Evolutionary conservation across 2,329 filamentous ascomycete genomes (phyloP).

Genomic region (Thielaviopsis musarum): DNA sequence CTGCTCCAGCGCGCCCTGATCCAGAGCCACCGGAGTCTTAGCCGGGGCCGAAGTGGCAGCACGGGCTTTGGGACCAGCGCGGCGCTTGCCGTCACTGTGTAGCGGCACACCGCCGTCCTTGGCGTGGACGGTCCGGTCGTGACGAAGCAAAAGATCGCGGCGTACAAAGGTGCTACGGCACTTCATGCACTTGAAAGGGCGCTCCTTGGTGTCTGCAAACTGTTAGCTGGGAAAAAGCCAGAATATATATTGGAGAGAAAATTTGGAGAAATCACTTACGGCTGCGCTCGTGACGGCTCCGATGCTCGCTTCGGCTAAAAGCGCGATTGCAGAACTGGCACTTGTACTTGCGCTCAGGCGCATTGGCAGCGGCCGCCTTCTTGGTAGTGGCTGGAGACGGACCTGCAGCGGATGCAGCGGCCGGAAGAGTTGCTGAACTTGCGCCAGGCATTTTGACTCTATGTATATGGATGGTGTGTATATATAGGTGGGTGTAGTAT

Average conservation of each 20-base stretch:
- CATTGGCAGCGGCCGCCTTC: conserved; percentile 6
- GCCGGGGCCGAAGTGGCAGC: conserved; percentile 42
- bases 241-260: not conserved
- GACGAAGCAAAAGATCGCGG: conserved; percentile 85
- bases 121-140: conserved; percentile 95
- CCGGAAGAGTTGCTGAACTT: conserved; percentile 44
- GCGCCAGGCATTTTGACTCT: conserved; percentile 49
- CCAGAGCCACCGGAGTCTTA: conserved; percentile 65
- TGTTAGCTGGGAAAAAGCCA: not conserved
- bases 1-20: conserved; percentile 76
- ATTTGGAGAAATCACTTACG: conserved; percentile 57
- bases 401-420: conserved; percentile 55
- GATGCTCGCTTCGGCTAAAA: conserved; percentile 93
- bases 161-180: conserved; percentile 97
- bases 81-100: conserved; percentile 85
- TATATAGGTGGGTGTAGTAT: not conserved
- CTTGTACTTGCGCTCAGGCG: conserved; percentile 96
- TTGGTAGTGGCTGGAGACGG: conserved; percentile 33
- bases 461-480: conserved; percentile 16
- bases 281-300: conserved; percentile 90
- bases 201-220: conserved; percentile 78
- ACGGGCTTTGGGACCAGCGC: conserved; percentile 52
- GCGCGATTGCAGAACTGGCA: conserved; percentile 97
- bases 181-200: conserved; percentile 97
- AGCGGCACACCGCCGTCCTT: conserved; percentile 92